Evolutionary conservation across 345 rosid genomes (phyloP).

Genomic region (Lenwebbia sp.): DNA sequence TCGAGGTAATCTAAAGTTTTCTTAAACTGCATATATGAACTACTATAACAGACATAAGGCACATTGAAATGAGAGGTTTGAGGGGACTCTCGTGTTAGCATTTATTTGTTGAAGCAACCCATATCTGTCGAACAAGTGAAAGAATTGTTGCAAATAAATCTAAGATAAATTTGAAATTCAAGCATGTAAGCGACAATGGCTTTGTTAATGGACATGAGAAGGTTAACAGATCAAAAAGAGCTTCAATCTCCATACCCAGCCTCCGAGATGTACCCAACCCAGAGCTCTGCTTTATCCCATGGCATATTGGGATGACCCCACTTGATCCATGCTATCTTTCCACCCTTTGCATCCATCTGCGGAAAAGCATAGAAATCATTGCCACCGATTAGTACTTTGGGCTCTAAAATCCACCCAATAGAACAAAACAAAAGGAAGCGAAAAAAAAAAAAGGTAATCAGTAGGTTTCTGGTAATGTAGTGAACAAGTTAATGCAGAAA

Average conservation of each 20-base stretch:
- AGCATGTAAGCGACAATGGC: neutral
- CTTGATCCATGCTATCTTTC: constrained; percentile 74
- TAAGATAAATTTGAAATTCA: no score
- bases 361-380: constrained; percentile 93
- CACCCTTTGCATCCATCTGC: constrained; percentile 58
- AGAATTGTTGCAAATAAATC: neutral
- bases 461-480: neutral
- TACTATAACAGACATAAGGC: neutral
- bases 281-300: constrained; percentile 88
- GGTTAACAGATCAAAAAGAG: neutral
- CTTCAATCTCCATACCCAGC: constrained; percentile 42
- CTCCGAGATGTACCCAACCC: constrained; percentile 83
- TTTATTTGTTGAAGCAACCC: no score
- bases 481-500: neutral
- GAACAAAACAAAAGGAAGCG: neutral
- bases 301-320: constrained; percentile 95
- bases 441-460: neutral
- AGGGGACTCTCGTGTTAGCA: no score
- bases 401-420: constrained; percentile 32
- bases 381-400: constrained; percentile 56
- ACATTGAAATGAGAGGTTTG: neutral
- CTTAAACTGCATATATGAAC: neutral
- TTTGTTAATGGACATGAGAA: neutral
- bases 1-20: neutral
- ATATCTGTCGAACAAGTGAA: neutral